Evolutionary conservation across 371 early-diverging fungal genomes (phyloP).

Genomic region (Conidiobolus incongruus): DNA sequence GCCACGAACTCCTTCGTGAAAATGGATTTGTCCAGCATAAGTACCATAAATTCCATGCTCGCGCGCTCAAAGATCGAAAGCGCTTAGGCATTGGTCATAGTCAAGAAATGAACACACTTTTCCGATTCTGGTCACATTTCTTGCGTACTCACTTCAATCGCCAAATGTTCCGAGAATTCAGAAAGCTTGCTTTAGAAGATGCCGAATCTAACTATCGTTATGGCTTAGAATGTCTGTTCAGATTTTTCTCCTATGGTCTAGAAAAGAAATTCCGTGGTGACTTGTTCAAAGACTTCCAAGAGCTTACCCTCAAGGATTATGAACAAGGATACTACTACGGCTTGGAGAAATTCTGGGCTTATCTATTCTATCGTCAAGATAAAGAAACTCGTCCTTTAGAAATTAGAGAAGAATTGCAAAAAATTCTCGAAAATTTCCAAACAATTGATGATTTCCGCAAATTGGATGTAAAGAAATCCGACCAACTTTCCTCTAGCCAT

Average conservation of each 20-base stretch:
- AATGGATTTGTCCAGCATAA: conserved; percentile 92
- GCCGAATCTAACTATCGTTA: conserved; percentile 74
- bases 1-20: conserved; percentile 78
- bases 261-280: conserved; percentile 72
- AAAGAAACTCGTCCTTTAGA: conserved; percentile 12
- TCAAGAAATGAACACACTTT: conserved; percentile 95
- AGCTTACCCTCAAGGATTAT: conserved; percentile 48
- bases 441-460: not conserved
- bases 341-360: conserved; percentile 94
- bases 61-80: conserved; percentile 86
- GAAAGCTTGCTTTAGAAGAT: conserved; percentile 77
- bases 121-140: conserved; percentile 96
- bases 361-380: conserved; percentile 71
- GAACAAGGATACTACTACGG: conserved; percentile 63
- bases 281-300: conserved; percentile 74
- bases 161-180: conserved; percentile 85
- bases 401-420: not conserved
- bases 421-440: not conserved
- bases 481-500: too few relatives aligned
- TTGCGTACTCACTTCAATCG: conserved; percentile 84
- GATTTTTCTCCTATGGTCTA: conserved; percentile 89
- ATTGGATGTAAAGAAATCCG: too few relatives aligned
- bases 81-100: conserved; percentile 73
- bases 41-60: conserved; percentile 81
- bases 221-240: conserved; percentile 88